phyloP scores from a whole-genome alignment of 768 basidiomycete genomes.

The Suillus brevipes region DNA sequence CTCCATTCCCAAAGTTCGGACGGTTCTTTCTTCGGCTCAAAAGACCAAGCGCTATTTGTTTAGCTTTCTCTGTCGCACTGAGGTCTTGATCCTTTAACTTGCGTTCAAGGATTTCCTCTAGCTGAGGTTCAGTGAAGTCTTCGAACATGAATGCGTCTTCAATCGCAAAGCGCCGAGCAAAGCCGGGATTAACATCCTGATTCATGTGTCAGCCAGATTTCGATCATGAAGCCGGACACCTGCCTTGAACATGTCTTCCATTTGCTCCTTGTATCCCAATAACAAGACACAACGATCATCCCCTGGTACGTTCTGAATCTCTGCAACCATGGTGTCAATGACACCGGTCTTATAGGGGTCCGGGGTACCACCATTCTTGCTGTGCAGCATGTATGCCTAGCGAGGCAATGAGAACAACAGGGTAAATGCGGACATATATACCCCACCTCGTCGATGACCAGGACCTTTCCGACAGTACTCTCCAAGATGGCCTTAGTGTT shows the following conservation, averaged over 20 bases:
- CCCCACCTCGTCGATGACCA: conserved; percentile 68
- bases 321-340: conserved; percentile 74
- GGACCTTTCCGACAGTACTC: conserved; percentile 60
- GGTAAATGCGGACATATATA: conserved; percentile 9
- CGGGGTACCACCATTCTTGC: conserved; percentile 30
- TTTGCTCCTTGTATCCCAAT: conserved; percentile 64
- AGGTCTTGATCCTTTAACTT: conserved; percentile 63
- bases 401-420: not conserved
- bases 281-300: conserved; percentile 71
- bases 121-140: conserved; percentile 57
- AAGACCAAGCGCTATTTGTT: conserved; percentile 52
- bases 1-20: conserved; percentile 67
- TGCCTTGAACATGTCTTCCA: conserved; percentile 76
- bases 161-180: conserved; percentile 65
- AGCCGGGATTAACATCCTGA: conserved; percentile 70
- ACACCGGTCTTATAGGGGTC: conserved; percentile 68
- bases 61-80: conserved; percentile 54
- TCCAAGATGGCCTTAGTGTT: conserved; percentile 66
- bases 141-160: conserved; percentile 71
- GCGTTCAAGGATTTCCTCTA: conserved; percentile 49
- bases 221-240: conserved; percentile 5
- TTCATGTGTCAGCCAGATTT: not conserved
- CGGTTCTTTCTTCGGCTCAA: conserved; percentile 39
- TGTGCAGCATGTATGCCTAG: conserved; percentile 72
- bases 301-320: conserved; percentile 66